Conservation (phyloP, 2,329 filamentous ascomycete genomes). For the Remersonia thermophila region DNA sequence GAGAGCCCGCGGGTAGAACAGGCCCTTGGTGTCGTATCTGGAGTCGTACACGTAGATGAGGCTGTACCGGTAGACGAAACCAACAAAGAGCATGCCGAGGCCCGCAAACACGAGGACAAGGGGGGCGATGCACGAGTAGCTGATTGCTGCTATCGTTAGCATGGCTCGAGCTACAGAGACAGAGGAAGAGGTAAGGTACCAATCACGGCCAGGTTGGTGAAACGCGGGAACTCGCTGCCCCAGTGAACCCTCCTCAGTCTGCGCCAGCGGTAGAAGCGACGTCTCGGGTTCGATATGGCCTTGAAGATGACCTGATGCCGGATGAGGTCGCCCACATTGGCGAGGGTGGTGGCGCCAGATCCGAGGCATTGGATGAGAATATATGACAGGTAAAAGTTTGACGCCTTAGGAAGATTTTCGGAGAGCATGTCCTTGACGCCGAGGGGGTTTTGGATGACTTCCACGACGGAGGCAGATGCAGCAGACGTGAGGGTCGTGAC, state of each 20-base stretch:
- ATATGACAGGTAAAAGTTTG: constrained; percentile 74
- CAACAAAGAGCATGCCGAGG: constrained; percentile 65
- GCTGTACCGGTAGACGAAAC: constrained; percentile 78
- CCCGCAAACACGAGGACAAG: constrained; percentile 71
- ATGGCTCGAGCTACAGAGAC: not conserved
- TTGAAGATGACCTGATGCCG: constrained; percentile 46
- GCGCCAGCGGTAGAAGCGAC: constrained; percentile 64
- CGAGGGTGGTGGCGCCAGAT: constrained; percentile 58
- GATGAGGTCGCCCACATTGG: constrained; percentile 53
- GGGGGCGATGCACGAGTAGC: constrained; percentile 74
- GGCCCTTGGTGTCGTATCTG: constrained; percentile 74
- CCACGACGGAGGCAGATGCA: constrained; percentile 47
- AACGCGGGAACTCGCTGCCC: constrained; percentile 65
- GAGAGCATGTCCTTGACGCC: constrained; percentile 46
- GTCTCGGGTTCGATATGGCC: constrained; percentile 67
- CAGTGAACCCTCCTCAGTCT: constrained; percentile 57
- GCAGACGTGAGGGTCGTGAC: constrained; percentile 68
- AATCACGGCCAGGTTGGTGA: constrained; percentile 63
- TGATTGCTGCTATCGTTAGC: constrained; percentile 37
- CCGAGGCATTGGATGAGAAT: constrained; percentile 76
- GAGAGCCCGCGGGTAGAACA: constrained; percentile 76
- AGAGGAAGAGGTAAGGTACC: constrained; percentile 27
- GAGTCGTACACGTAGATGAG: constrained; percentile 70
- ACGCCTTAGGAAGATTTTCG: constrained; percentile 52
- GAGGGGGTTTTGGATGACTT: constrained; percentile 48